Evolutionary conservation across 2,329 filamentous ascomycete species (phyloP).

Genomic region (Myriangium duriaei): DNA sequence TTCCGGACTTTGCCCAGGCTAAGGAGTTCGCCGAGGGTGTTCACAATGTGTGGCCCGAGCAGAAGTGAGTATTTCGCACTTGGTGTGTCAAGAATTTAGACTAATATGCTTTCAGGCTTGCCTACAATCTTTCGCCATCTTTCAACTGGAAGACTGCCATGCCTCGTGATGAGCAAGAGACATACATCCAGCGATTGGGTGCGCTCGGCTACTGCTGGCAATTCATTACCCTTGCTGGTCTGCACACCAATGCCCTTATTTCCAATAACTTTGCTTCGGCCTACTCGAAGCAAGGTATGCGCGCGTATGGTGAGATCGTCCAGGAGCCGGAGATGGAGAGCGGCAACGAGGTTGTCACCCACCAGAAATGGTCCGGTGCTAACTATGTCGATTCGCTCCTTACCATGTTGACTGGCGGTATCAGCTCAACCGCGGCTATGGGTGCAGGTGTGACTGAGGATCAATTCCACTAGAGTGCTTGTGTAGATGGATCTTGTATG

Average conservation of each 20-base stretch:
- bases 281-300: conserved; percentile 75
- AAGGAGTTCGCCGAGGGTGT: conserved; percentile 88
- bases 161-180: conserved; percentile 84
- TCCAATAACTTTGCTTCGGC: conserved; percentile 77
- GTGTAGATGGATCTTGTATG: too few relatives aligned
- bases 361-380: conserved; percentile 97
- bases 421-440: conserved; percentile 90
- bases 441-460: conserved; percentile 96
- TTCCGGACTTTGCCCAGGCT: conserved; percentile 83
- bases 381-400: conserved; percentile 89
- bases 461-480: conserved; percentile 61
- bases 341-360: conserved; percentile 87
- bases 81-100: conserved; percentile 3
- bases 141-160: conserved; percentile 99
- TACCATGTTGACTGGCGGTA: conserved; percentile 93
- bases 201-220: conserved; percentile 96
- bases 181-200: conserved; percentile 85
- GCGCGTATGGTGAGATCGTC: conserved; percentile 90
- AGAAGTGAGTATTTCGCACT: conserved; percentile 55
- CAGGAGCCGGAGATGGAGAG: conserved; percentile 94
- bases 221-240: conserved; percentile 96
- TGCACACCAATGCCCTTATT: conserved; percentile 92
- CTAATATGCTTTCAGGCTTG: conserved; percentile 46
- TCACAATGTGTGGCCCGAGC: conserved; percentile 87
- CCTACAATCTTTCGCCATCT: conserved; percentile 95